Evolutionary conservation across 2,329 filamentous ascomycete species (phyloP).

Genomic region (Juglanconis sp.): DNA sequence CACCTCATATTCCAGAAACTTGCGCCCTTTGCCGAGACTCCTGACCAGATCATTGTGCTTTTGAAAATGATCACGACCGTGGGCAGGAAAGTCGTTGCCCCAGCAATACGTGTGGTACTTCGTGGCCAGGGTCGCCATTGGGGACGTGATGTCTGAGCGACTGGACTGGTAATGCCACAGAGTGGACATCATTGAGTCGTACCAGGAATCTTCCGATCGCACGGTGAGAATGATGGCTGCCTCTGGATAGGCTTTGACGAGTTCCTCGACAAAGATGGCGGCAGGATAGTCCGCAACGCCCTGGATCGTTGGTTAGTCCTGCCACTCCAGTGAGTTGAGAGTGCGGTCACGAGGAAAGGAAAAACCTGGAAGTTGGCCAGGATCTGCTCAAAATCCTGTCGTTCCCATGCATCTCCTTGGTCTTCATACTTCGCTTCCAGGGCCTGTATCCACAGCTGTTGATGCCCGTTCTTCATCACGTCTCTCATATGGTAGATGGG

Average conservation of each 20-base stretch:
- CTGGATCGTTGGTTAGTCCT: background rate
- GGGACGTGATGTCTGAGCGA: slow-evolving; percentile 18
- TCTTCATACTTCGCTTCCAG: slow-evolving; percentile 30
- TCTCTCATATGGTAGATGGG: slow-evolving; percentile 35
- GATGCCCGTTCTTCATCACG: slow-evolving; percentile 30
- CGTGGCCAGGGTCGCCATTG: slow-evolving; percentile 24
- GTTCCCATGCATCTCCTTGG: slow-evolving; percentile 11
- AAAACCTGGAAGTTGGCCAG: slow-evolving; percentile 29
- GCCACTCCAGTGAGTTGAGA: background rate
- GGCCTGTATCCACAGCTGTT: slow-evolving; percentile 32
- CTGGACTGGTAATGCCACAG: slow-evolving; percentile 23
- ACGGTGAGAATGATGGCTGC: slow-evolving; percentile 60
- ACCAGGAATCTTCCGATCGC: slow-evolving; percentile 57
- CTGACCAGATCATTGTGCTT: slow-evolving; percentile 26
- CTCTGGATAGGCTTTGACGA: slow-evolving; percentile 60
- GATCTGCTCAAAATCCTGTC: slow-evolving; percentile 32
- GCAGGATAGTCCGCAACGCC: slow-evolving; percentile 29
- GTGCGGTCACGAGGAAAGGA: too few species aligned
- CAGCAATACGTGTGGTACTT: slow-evolving; percentile 28
- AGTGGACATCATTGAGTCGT: slow-evolving; percentile 38
- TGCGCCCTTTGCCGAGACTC: slow-evolving; percentile 13
- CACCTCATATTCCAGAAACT: slow-evolving; percentile 26
- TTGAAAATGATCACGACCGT: slow-evolving; percentile 23
- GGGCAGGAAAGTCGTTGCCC: slow-evolving; percentile 25
- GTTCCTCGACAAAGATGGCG: slow-evolving; percentile 49